Evolutionary conservation across 2,329 filamentous ascomycete species (phyloP).

Genomic region (Cytospora piceicola): DNA sequence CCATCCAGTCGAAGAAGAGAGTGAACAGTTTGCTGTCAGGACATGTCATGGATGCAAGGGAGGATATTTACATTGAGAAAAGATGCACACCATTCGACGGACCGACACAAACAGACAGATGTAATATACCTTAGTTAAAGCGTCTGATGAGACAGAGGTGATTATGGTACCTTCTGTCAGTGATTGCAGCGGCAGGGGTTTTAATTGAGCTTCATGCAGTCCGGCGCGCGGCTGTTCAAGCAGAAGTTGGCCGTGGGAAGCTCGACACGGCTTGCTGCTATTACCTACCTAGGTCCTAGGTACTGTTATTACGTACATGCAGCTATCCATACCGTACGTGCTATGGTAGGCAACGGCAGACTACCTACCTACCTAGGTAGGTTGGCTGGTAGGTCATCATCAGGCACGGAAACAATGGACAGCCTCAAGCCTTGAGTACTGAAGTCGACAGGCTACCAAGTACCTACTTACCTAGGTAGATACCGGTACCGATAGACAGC

Average conservation of each 20-base stretch:
- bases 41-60: constrained; percentile 20
- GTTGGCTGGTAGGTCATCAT: background rate
- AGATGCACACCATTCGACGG: background rate
- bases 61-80: constrained; percentile 11
- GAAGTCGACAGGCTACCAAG: background rate
- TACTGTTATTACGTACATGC: too few species aligned
- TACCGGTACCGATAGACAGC: background rate
- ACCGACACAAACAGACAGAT: background rate
- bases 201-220: constrained; percentile 16
- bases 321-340: too few species aligned
- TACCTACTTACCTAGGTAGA: too few species aligned
- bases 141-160: background rate
- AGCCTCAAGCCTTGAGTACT: background rate
- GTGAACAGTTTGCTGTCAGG: background rate
- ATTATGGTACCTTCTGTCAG: background rate
- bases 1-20: background rate
- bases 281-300: background rate
- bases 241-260: constrained; percentile 7
- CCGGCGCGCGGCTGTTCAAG: background rate
- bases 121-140: background rate
- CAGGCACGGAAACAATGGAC: background rate
- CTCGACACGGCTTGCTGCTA: background rate
- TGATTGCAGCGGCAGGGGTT: constrained; percentile 11
- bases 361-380: background rate
- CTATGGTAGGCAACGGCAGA: too few species aligned